Conservation (phyloP, 73 alveolate species). For the Effrenium voratum region DNA sequence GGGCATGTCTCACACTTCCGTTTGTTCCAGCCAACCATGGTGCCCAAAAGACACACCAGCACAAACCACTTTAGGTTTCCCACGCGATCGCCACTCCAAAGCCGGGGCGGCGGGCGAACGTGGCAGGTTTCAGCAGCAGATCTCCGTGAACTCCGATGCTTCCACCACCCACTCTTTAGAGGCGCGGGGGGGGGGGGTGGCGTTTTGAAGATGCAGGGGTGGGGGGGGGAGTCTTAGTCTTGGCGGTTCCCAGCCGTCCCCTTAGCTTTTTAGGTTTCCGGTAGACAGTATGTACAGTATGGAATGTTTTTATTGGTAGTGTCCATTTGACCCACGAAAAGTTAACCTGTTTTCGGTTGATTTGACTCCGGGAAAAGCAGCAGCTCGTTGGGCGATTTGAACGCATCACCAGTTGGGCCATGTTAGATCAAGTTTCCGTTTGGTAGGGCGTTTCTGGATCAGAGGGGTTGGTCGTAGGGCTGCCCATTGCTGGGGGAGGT, state of each 20-base stretch:
- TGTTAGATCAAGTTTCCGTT: too few species aligned
- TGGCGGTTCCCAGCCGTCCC: neutral
- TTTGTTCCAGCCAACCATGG: neutral
- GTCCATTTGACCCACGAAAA: too few species aligned
- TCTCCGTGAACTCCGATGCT: conserved; percentile 53
- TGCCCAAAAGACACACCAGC: neutral
- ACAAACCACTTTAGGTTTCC: neutral
- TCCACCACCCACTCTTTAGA: conserved; percentile 72
- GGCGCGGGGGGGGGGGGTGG: neutral
- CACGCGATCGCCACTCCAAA: neutral
- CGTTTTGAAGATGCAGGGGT: neutral
- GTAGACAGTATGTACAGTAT: neutral
- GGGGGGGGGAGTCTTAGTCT: neutral
- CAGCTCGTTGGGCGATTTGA: too few species aligned
- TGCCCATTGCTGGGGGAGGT: too few species aligned
- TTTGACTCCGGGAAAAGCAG: too few species aligned
- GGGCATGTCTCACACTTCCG: neutral
- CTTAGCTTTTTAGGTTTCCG: neutral
- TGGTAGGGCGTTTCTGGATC: too few species aligned
- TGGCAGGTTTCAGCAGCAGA: conserved; percentile 36
- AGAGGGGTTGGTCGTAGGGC: too few species aligned
- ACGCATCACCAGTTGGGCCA: too few species aligned
- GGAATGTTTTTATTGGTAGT: too few species aligned
- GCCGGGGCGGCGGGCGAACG: neutral
- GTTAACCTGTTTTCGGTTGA: too few species aligned